A percentile compares a stretch with the other conserved stretches of the same genome.
phyloP scores from a whole-genome alignment of 2,329 filamentous ascomycete species.

The Pseudopithomyces maydicus region DNA sequence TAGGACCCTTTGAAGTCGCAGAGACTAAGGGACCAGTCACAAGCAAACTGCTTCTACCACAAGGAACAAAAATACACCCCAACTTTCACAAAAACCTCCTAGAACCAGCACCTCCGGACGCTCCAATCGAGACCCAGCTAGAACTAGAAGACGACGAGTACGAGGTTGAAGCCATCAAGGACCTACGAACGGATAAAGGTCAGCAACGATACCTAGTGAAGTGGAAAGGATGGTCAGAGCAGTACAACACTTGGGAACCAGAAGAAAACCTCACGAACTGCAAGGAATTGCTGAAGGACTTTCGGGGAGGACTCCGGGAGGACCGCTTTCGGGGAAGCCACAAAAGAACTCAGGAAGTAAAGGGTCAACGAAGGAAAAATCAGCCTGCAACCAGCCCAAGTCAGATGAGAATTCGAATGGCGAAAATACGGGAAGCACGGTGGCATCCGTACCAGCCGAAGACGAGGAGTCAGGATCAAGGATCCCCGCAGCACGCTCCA shows the following conservation, averaged over 20 bases:
- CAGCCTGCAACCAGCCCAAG: not conserved
- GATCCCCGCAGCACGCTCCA: no score
- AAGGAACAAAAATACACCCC: not conserved
- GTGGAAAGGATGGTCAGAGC: not conserved
- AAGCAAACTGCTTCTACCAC: not conserved
- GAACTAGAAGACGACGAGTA: slow-evolving; percentile 2
- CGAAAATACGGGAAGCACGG: no score
- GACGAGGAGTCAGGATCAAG: no score
- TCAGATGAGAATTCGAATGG: not conserved
- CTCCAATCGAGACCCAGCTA: not conserved
- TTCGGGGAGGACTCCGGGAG: no score
- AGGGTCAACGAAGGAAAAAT: not conserved
- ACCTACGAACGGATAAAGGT: slow-evolving; percentile 1
- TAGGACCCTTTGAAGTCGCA: not conserved
- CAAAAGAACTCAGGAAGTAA: not conserved
- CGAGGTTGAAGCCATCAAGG: not conserved
- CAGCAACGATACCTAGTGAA: slow-evolving; percentile 7
- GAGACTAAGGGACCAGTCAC: not conserved
- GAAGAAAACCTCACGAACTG: not conserved
- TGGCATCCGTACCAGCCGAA: no score
- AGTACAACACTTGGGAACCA: slow-evolving; percentile 2
- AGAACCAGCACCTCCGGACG: not conserved
- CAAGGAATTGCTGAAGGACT: not conserved
- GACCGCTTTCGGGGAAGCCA: no score
- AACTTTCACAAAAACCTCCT: not conserved